phyloP scores from a whole-genome alignment of 306 rosid genomes.

The Cicer cuneatum region DNA sequence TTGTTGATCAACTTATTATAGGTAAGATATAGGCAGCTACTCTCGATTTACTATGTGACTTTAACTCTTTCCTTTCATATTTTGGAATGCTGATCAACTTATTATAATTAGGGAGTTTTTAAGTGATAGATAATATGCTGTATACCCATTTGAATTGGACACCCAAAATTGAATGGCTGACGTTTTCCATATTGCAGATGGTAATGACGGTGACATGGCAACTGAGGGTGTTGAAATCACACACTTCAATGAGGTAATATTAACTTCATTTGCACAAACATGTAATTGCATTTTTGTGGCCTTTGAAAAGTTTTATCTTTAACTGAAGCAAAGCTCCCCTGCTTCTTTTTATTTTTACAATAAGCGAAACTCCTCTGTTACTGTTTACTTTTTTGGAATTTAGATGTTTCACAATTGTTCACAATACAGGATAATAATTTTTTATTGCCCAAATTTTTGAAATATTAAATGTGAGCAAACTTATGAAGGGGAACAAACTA shows the following conservation, averaged over 20 bases:
- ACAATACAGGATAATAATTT: background rate
- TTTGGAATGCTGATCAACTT: conserved; percentile 40
- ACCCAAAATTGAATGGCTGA: conserved; percentile 11
- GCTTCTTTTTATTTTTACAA: no score
- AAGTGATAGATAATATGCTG: conserved; percentile 27
- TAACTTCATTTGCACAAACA: conserved; percentile 27
- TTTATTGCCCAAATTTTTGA: background rate
- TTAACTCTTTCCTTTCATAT: conserved; percentile 23
- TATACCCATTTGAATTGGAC: conserved; percentile 33
- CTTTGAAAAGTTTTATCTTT: conserved; percentile 5
- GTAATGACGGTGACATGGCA: conserved; percentile 76
- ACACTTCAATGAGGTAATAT: conserved; percentile 73
- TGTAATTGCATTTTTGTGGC: conserved; percentile 35
- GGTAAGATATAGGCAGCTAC: conserved; percentile 30
- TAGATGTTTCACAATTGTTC: conserved; percentile 5
- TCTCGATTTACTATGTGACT: conserved; percentile 15
- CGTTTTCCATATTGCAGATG: conserved; percentile 61
- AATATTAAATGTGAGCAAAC: conserved; percentile 30
- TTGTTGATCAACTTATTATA: conserved; percentile 35
- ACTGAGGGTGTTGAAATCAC: conserved; percentile 89
- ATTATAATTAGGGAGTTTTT: conserved; percentile 29
- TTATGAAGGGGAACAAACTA: conserved; percentile 37
- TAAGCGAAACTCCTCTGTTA: background rate
- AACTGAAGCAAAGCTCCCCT: background rate
- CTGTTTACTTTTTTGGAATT: conserved; percentile 28